Percentiles rank a stretch among this genome's conserved stretches.
Evolutionary conservation across 352 stramenopile species (phyloP).

Genomic region (Pseudoperonospora humuli): DNA sequence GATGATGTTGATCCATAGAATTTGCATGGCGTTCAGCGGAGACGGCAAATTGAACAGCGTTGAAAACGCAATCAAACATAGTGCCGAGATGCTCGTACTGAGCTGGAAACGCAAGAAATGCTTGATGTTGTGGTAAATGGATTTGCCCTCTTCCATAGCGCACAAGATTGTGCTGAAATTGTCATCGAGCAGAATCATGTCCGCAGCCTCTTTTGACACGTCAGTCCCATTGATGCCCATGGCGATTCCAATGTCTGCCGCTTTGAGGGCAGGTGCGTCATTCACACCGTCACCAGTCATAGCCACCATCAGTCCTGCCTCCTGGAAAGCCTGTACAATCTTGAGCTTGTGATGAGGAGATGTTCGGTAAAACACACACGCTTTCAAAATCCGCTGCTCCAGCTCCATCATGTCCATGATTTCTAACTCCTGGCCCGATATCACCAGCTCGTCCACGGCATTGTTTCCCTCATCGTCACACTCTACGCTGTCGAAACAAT

Average conservation of each 20-base stretch:
- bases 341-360: slow-evolving; percentile 93
- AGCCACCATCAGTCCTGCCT: slow-evolving; percentile 80
- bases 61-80: slow-evolving; percentile 85
- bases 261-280: slow-evolving; percentile 96
- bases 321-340: slow-evolving; percentile 91
- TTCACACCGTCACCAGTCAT: slow-evolving; percentile 99
- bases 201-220: slow-evolving; percentile 96
- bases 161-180: slow-evolving; percentile 95
- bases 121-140: slow-evolving; percentile 94
- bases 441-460: slow-evolving; percentile 37
- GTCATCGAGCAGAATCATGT: slow-evolving; percentile 95
- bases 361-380: slow-evolving; percentile 94
- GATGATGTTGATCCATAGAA: slow-evolving; percentile 98
- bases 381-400: slow-evolving; percentile 79
- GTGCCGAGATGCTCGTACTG: slow-evolving; percentile 94
- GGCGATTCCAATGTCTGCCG: slow-evolving; percentile 93
- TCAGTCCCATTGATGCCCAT: slow-evolving; percentile 98
- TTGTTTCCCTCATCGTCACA: slow-evolving; percentile 26
- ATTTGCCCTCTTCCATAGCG: slow-evolving; percentile 92
- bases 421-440: slow-evolving; percentile 88
- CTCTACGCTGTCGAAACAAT: slow-evolving; percentile 26
- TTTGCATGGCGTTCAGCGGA: slow-evolving; percentile 95
- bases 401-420: slow-evolving; percentile 81
- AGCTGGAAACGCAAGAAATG: slow-evolving; percentile 97
- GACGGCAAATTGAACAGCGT: slow-evolving; percentile 57